Base-by-base conservation (phyloP, 2,329 filamentous ascomycete genomes). In the Tolypocladium nubicola region DNA sequence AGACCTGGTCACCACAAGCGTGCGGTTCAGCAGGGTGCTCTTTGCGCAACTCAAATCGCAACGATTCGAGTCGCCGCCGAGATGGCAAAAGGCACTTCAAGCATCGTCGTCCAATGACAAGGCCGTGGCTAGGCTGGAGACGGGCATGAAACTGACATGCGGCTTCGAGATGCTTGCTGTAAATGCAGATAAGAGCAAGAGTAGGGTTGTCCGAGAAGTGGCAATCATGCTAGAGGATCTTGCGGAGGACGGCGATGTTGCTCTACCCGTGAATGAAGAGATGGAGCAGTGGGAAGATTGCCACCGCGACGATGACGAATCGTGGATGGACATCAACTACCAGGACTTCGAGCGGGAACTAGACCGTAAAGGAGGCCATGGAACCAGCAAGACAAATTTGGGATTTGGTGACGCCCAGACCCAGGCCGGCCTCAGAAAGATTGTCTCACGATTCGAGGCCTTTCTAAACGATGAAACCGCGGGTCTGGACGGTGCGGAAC, bases 1-100 rank as follows among this genome's bases (percentile, higher is more conserved):
- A 52, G 93, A 97, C 67, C 81, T 96, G 43, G 87, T 97, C 11
- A 86, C 84, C 0, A 76, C 90, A 35, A 92, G 89, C 64, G 82
- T 89, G 37, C 85, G 82, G 50, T 97, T 97, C 69, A 96, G 91
- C 4, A 90, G 86, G 68, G 86, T 96, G 0, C 83, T 96, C 2
- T 99, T 89, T 68, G 94, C 95, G 6, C 94, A 99, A 68, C 74
- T 99, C 9, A 88, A 87, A 59, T 91, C 89, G 19, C 94, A 99
- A 68, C 82, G 87, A 30, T 97, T 97, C 54, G 76, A 84, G 1
- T 79, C 88, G 0, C 84, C 84, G 2, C 75, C 77, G 33, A 74
- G 64, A 41, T 84, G 76, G 84, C 74, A 69, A 61, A 63, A 68
- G 61, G 63, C 69, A 19, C 26, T 66, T 13, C 57, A 49, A 5